A percentile compares a stretch with the other conserved stretches of the same genome.
phyloP scores from a whole-genome alignment of 495 filamentous ascomycete species.

The Hypoxylon lienhwacheense region DNA sequence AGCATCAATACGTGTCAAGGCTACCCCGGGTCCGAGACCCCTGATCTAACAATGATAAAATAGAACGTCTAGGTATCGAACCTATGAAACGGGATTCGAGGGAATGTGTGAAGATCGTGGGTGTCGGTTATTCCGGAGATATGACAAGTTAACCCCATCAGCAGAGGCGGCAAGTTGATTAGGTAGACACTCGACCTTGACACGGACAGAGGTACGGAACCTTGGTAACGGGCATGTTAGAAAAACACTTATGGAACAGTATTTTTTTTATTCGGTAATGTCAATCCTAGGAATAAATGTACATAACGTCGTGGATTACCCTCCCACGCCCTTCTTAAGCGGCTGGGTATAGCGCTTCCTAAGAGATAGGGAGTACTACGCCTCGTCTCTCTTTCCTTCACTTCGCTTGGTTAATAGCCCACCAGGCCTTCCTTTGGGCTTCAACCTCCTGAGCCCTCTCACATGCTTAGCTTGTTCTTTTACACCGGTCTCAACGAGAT shows the following conservation, averaged over 20 bases:
- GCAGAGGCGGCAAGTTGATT: no score
- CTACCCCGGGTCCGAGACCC: no score
- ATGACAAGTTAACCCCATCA: no score
- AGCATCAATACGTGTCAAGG: no score
- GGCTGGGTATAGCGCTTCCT: conserved; percentile 3
- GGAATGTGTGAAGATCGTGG: no score
- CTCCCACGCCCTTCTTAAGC: conserved; percentile 2
- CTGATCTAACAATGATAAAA: no score
- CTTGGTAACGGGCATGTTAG: no score
- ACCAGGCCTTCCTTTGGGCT: not conserved
- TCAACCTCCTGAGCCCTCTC: not conserved
- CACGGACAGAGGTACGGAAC: no score
- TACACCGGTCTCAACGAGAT: not conserved
- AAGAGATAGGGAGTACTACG: conserved; percentile 1
- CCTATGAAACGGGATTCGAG: no score
- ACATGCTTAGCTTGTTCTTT: not conserved
- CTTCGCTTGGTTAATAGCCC: not conserved
- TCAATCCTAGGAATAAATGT: conserved; percentile 35
- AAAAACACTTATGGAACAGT: conserved; percentile 12
- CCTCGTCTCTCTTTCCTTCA: not conserved
- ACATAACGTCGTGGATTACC: conserved; percentile 21
- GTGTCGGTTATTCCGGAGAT: no score
- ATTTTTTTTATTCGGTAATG: conserved; percentile 24
- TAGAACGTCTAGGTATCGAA: no score
- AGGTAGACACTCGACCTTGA: no score